A percentile compares a stretch with the other conserved stretches of the same genome.
phyloP scores from a whole-genome alignment of 164 flowering plant species.

The Vitis riparia region DNA sequence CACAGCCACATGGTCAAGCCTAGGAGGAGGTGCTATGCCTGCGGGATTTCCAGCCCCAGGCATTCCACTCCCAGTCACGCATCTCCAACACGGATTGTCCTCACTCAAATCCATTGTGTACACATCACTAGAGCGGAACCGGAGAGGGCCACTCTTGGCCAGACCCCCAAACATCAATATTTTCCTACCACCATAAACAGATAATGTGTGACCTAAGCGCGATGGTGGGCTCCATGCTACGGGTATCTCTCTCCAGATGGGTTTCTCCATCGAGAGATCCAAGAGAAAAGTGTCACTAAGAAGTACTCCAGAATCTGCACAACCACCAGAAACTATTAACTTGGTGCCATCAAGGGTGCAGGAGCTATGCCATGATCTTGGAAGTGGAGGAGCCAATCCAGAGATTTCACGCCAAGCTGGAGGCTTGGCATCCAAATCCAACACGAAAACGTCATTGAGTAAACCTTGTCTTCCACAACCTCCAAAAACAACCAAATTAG shows the following conservation, averaged over 20 bases:
- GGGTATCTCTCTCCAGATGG: constrained; percentile 89
- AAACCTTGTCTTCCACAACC: constrained; percentile 90
- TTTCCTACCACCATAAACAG: constrained; percentile 86
- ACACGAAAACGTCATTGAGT: constrained; percentile 83
- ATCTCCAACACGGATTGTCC: constrained; percentile 89
- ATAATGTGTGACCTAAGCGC: constrained; percentile 80
- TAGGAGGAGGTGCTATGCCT: constrained; percentile 87
- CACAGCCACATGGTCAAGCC: constrained; percentile 93
- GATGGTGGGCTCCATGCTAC: constrained; percentile 91
- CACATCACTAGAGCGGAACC: constrained; percentile 87
- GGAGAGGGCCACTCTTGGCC: constrained; percentile 88
- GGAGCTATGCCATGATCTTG: constrained; percentile 98
- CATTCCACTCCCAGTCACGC: constrained; percentile 87
- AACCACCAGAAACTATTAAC: constrained; percentile 90
- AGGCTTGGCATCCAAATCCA: constrained; percentile 85
- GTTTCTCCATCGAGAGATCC: constrained; percentile 86
- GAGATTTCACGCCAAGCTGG: constrained; percentile 94
- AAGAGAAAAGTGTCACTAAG: constrained; percentile 85
- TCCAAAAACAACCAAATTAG: constrained; percentile 83
- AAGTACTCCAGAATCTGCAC: constrained; percentile 94
- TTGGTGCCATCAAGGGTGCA: constrained; percentile 94
- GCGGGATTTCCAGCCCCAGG: constrained; percentile 92
- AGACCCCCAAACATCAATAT: constrained; percentile 94
- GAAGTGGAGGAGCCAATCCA: constrained; percentile 84
- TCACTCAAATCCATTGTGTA: constrained; percentile 87